Base-by-base conservation (phyloP, 495 filamentous ascomycete genomes). In the Physcia stellaris region DNA sequence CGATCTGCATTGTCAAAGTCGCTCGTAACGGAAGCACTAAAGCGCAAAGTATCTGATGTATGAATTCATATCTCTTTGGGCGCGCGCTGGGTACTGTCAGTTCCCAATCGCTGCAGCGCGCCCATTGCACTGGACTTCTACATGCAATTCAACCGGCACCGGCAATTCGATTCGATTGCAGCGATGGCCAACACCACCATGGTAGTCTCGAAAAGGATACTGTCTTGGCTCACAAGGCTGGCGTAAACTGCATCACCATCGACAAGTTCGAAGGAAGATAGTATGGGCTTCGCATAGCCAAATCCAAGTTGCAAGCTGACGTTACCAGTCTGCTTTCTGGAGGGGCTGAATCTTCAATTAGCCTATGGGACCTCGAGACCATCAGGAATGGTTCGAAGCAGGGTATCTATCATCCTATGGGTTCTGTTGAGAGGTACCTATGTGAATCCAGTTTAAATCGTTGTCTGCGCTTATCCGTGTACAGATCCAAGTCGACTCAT, bases 291-390 rank as follows among this genome's bases (percentile, higher is more conserved):
- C 28, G 15, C 18, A 27, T n/a, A 12, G 19, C 24, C 13, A 19
- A 39, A 17, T 20, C 29, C 37, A 10, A 28, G 7, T 35, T 13
- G 28, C 13, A 17, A 35, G 47, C 49, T 49, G 41, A 49, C 27
- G 24, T 35, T 30, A 21, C 17, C 17, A 86, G 80, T 51, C 67
- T 94, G 47, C 60, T 93, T 11, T 90, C 87, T 18, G 87, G 82
- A 3, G 84, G 85, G 19, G 75, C 80, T 17, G 80, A 90, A 43
- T 79, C 76, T 21, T 77, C 78, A 2, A 76, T 94, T 43, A 73
- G 70, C 33, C 56, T 94, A 13, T 94, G 84, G 85, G 79, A 94
- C 57, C 73, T 94, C 7, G 80, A 88, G 43, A 56, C 47, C 33
- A 23, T 50, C 31, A 39, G 43, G 4, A 63, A 60, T 38, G 52